These are phyloP conservation scores for Pisolithus sp. DNA, from an alignment of 768 basidiomycete species.

Conservation along the genomic window DNA sequence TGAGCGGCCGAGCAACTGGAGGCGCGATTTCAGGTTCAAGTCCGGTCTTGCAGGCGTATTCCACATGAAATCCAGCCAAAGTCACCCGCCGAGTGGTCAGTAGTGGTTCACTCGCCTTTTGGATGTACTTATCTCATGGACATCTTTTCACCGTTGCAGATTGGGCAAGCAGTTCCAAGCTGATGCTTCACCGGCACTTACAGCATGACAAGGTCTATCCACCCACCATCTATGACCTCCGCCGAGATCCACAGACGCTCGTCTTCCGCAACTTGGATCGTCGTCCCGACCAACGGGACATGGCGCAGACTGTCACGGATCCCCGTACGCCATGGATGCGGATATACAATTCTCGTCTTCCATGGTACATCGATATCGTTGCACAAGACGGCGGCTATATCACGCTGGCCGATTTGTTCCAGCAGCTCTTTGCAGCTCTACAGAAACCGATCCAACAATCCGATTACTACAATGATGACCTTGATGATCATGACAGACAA, in stretches of 20 bases:
- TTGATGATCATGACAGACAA: slow-evolving; percentile 40
- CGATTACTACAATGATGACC: slow-evolving; percentile 56
- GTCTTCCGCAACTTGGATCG: slow-evolving; percentile 42
- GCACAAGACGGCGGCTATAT: slow-evolving; percentile 43
- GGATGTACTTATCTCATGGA: neutral
- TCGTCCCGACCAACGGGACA: slow-evolving; percentile 40
- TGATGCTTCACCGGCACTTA: slow-evolving; percentile 19
- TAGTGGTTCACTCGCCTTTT: slow-evolving; percentile 5
- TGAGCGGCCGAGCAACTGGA: slow-evolving; percentile 25
- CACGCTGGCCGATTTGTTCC: slow-evolving; percentile 50
- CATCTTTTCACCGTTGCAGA: slow-evolving; percentile 5
- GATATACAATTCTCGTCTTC: slow-evolving; percentile 49
- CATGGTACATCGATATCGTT: slow-evolving; percentile 63
- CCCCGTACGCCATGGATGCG: slow-evolving; percentile 48
- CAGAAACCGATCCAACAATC: slow-evolving; percentile 38
- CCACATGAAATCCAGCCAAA: slow-evolving; percentile 14
- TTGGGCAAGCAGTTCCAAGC: slow-evolving; percentile 19
- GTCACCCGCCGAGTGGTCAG: slow-evolving; percentile 15
- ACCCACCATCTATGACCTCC: slow-evolving; percentile 46
- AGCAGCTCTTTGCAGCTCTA: slow-evolving; percentile 39
- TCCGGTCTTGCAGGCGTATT: slow-evolving; percentile 26
- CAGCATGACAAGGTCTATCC: slow-evolving; percentile 25
- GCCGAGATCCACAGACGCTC: slow-evolving; percentile 33
- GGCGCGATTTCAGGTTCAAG: slow-evolving; percentile 28
- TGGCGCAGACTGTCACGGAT: slow-evolving; percentile 47